Evolutionary conservation across 805 yeast genomes (phyloP), one percentile per base, ranked within the genome.

Genomic region (Torulaspora indica): DNA sequence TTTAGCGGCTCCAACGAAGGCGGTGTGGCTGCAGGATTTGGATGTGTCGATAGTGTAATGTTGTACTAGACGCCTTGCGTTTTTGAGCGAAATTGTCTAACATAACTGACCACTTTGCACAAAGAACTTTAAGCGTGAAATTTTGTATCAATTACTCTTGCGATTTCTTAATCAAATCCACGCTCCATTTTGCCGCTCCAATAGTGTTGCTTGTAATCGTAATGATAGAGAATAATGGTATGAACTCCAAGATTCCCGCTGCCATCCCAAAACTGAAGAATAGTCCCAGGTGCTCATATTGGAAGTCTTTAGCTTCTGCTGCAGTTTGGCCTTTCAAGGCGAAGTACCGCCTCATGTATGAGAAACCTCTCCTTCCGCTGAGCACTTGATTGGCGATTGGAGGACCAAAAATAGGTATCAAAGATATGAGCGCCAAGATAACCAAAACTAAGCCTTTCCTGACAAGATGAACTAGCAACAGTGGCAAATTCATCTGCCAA

Each of bases 21-120:
- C 30, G 99, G 99, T 31, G 97, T 93, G 27, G 98, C 98, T 17
- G 98, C 98, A 12, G 99, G 99, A 1, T 91, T 86, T 67, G 99
- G 98, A 5, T 89, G 97, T 65, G 86, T 93, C 32, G 98, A 93
- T 65, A 85, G 89, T 58, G 73, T 89, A 29, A 78, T 80, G 48
- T 68, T 46, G 28, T 30, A 39, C 33, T 46, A 28, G 38, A 23
- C 25, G 4, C 23, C 12, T 24, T 12, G 2, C 22, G 20, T 15
- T 18, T 8, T 10, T 15, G 18, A 42, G 25, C 10, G 23, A 23
- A 14, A 12, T 22, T 23, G 18, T 5, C 2, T 14, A 13, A 29
- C 9, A n/a, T 29, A n/a, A 29, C n/a, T 13, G 13, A 14, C 32
- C 32, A 13, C n/a, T 15, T 6, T 37, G 14, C 10, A 12, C 25